Evolutionary conservation across 306 rosid species (phyloP).

Genomic region (Fragaria vesca): DNA sequence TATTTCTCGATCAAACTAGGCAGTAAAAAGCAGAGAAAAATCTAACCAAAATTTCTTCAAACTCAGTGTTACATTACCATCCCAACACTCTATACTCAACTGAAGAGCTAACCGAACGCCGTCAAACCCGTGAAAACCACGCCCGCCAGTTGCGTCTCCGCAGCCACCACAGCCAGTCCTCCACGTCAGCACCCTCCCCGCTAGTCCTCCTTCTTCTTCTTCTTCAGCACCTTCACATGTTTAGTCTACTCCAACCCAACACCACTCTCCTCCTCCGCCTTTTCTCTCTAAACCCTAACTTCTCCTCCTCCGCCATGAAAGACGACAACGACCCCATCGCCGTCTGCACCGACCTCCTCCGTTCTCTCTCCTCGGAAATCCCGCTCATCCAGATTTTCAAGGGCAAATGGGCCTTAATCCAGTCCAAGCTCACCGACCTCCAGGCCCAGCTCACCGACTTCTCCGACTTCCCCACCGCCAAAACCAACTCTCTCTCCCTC

Average conservation of each 20-base stretch:
- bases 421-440: conserved; percentile 59
- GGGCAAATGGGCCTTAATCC: conserved; percentile 69
- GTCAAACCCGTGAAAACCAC: conserved; percentile 8
- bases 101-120: background rate
- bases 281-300: conserved; percentile 18
- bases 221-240: background rate
- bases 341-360: conserved; percentile 28
- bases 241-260: background rate
- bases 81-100: no score
- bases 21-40: no score
- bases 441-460: conserved; percentile 66
- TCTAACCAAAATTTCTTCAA: no score
- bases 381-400: conserved; percentile 52
- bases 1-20: no score
- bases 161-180: background rate
- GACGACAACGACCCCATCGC: conserved; percentile 42
- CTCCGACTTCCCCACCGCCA: conserved; percentile 43
- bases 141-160: background rate
- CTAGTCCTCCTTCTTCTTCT: background rate
- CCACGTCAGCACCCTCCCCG: conserved; percentile 2
- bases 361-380: conserved; percentile 47
- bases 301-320: conserved; percentile 47
- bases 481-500: conserved; percentile 59
- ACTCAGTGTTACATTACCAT: no score
- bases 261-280: background rate